phyloP scores from a whole-genome alignment of 305 asterid species.

The Vinca major region DNA sequence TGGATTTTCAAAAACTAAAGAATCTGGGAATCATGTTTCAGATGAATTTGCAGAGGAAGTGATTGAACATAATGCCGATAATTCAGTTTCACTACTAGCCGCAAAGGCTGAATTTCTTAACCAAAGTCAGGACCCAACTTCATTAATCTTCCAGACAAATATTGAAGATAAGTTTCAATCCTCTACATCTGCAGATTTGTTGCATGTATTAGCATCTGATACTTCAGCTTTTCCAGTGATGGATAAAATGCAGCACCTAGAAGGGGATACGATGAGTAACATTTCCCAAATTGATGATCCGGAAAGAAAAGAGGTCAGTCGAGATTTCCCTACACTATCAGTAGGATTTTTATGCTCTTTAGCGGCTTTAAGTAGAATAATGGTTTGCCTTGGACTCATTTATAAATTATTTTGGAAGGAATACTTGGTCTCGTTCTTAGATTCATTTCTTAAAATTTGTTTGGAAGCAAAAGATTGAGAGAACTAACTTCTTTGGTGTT shows the following conservation, averaged over 20 bases:
- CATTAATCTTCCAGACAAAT: constrained; percentile 1
- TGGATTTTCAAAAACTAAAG: constrained; percentile 30
- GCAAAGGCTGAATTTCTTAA: constrained; percentile 19
- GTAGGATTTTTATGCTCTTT: neutral
- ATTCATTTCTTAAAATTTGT: neutral
- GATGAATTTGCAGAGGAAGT: constrained; percentile 13
- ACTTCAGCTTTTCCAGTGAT: neutral
- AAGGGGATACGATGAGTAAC: neutral
- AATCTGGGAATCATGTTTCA: constrained; percentile 7
- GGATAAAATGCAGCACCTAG: constrained; percentile 11
- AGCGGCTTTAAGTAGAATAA: neutral
- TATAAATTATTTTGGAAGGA: too few species aligned
- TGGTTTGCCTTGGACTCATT: too few species aligned
- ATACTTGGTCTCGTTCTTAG: neutral
- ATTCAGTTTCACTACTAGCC: constrained; percentile 17
- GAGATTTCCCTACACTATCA: neutral
- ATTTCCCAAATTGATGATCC: constrained; percentile 1
- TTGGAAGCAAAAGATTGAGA: neutral
- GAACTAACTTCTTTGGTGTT: neutral
- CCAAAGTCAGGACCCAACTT: constrained; percentile 11
- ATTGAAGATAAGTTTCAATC: constrained; percentile 16
- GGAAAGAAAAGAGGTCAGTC: constrained; percentile 7
- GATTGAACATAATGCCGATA: constrained; percentile 11
- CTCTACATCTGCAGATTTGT: constrained; percentile 4
- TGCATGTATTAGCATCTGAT: constrained; percentile 13